Evolutionary conservation across 345 rosid species (phyloP).

Genomic region (Melaleuca quinquenervia): DNA sequence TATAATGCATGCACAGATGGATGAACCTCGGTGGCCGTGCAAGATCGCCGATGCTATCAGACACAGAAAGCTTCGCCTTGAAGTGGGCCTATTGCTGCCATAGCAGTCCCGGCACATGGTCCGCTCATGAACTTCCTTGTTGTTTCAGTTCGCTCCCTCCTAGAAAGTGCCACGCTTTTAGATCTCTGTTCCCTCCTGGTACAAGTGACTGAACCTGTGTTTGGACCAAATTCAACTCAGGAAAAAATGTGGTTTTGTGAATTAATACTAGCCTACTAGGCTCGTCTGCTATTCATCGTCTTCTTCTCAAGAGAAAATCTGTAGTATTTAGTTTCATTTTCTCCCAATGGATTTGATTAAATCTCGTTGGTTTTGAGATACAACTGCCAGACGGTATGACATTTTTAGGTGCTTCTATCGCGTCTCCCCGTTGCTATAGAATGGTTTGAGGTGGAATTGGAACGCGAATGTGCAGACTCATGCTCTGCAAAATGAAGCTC

Average conservation of each 20-base stretch:
- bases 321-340: background rate
- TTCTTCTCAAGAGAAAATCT: background rate
- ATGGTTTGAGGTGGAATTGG: background rate
- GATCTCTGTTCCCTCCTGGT: background rate
- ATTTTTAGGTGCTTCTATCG: background rate
- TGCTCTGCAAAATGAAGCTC: background rate
- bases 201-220: background rate
- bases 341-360: background rate
- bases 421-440: background rate
- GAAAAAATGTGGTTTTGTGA: background rate
- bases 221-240: background rate
- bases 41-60: background rate
- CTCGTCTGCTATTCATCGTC: background rate
- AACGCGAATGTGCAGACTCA: background rate
- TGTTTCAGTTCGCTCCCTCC: background rate
- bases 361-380: background rate
- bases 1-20: background rate
- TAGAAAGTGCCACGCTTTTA: background rate
- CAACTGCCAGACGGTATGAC: background rate
- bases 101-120: background rate
- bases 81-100: background rate
- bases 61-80: background rate
- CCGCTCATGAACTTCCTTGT: background rate
- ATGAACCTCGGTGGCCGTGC: background rate
- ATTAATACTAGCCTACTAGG: background rate